Evolutionary conservation across 345 rosid genomes (phyloP).

Genomic region (Eucalyptus marginata): DNA sequence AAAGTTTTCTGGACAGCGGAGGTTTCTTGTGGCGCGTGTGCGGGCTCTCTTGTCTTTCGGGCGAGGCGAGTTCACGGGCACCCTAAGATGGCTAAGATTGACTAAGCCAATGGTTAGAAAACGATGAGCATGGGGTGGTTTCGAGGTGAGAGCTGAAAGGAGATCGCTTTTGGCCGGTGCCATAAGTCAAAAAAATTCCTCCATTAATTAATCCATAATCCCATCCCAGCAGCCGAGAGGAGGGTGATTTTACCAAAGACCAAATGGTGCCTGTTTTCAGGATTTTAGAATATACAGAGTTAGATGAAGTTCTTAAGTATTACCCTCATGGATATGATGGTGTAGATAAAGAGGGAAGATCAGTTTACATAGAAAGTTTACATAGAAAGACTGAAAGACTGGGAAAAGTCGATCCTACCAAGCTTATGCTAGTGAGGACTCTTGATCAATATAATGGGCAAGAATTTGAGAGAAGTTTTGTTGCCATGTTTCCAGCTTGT

Average conservation of each 20-base stretch:
- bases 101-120: no score
- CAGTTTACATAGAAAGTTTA: slow-evolving; percentile 54
- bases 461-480: slow-evolving; percentile 84
- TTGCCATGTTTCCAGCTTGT: slow-evolving; percentile 82
- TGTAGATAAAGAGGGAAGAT: slow-evolving; percentile 93
- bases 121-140: no score
- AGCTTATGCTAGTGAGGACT: slow-evolving; percentile 74
- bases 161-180: no score
- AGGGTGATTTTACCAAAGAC: neutral
- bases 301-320: slow-evolving; percentile 60
- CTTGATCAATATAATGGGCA: slow-evolving; percentile 81
- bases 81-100: no score
- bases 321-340: slow-evolving; percentile 97
- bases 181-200: no score
- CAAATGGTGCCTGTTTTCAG: slow-evolving; percentile 9
- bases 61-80: no score
- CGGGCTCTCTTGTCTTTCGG: no score
- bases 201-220: no score
- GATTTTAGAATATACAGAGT: slow-evolving; percentile 82
- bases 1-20: no score
- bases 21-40: no score
- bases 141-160: no score
- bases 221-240: no score
- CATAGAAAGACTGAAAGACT: slow-evolving; percentile 13
- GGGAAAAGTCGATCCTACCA: slow-evolving; percentile 85